phyloP scores from a whole-genome alignment of 257 asterid species.

The Marsdenia floribunda region DNA sequence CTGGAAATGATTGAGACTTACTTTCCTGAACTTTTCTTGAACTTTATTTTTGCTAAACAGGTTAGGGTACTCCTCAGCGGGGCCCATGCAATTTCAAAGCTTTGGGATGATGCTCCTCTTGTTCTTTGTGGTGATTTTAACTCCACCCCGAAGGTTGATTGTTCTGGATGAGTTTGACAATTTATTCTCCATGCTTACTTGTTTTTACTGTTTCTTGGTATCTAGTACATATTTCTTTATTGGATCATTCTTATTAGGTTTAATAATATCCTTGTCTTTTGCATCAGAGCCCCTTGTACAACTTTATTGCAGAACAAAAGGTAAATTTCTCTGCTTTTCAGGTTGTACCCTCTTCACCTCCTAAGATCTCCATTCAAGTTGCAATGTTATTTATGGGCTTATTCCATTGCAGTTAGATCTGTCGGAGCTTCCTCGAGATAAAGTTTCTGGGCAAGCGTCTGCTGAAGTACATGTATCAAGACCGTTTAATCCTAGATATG shows the following conservation, averaged over 20 bases:
- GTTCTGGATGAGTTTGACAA: conserved; percentile 8
- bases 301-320: conserved; percentile 66
- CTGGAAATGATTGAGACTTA: neutral
- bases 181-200: conserved; percentile 17
- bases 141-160: conserved; percentile 80
- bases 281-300: conserved; percentile 85
- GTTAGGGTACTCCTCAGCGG: conserved; percentile 73
- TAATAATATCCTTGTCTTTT: conserved; percentile 14
- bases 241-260: conserved; percentile 13
- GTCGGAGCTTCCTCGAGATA: conserved; percentile 65
- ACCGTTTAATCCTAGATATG: conserved; percentile 37
- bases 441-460: conserved; percentile 77
- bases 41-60: conserved; percentile 40
- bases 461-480: conserved; percentile 41
- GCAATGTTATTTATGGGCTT: neutral
- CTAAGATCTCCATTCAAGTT: neutral
- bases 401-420: conserved; percentile 61
- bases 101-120: conserved; percentile 87
- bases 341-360: conserved; percentile 15
- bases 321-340: conserved; percentile 30
- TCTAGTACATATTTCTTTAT: conserved; percentile 15
- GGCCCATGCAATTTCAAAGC: conserved; percentile 76
- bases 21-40: conserved; percentile 11
- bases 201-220: neutral
- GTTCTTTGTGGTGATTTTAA: conserved; percentile 94